A percentile compares a stretch with the other conserved stretches of the same genome.
Evolutionary conservation across 116 monocot genomes (phyloP).

Genomic region (Dioscorea cayenensis): DNA sequence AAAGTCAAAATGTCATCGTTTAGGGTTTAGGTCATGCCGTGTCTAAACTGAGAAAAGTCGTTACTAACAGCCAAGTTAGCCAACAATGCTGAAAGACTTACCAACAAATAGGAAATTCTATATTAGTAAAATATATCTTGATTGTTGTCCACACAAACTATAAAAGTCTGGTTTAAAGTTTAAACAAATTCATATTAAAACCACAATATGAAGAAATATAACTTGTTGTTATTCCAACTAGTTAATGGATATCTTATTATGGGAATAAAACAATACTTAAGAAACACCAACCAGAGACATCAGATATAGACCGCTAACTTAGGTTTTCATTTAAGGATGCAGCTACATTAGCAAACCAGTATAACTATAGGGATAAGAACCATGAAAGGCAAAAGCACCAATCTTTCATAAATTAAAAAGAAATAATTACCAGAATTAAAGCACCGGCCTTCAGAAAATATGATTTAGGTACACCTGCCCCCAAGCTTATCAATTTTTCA

Average conservation of each 20-base stretch:
- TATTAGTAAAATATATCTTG: too few species aligned
- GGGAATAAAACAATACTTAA: not conserved
- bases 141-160: too few species aligned
- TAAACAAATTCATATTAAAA: too few species aligned
- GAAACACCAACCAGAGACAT: not conserved
- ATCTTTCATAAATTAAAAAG: not conserved
- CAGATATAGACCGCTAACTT: not conserved
- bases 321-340: not conserved
- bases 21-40: too few species aligned
- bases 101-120: too few species aligned
- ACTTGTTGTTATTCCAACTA: not conserved
- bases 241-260: not conserved
- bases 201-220: not conserved
- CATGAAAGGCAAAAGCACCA: not conserved
- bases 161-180: too few species aligned
- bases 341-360: not conserved
- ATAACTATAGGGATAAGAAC: not conserved
- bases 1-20: too few species aligned
- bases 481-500: slow-evolving; percentile 47
- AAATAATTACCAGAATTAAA: slow-evolving; percentile 63
- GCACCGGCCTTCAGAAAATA: slow-evolving; percentile 84
- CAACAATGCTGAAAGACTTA: too few species aligned
- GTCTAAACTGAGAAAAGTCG: too few species aligned
- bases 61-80: too few species aligned
- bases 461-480: slow-evolving; percentile 51